Evolutionary conservation across 345 rosid genomes (phyloP).

Genomic region (Syzygium aqueum): DNA sequence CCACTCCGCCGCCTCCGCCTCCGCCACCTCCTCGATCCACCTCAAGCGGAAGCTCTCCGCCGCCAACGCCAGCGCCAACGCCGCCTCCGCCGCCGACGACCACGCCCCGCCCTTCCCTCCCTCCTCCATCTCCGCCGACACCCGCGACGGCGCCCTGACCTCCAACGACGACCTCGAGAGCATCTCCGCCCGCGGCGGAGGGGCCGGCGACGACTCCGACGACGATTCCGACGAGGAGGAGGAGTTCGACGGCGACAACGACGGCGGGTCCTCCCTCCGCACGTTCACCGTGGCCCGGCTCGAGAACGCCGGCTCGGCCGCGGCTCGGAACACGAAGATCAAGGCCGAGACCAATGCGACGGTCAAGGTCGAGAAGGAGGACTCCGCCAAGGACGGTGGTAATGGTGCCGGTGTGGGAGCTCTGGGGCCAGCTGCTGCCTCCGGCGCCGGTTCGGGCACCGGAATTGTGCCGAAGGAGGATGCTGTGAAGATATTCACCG

Average conservation of each 20-base stretch:
- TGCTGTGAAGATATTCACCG: constrained; percentile 70
- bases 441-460: constrained; percentile 25
- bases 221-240: constrained; percentile 82
- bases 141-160: constrained; percentile 87
- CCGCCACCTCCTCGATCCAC: constrained; percentile 88
- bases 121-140: constrained; percentile 87
- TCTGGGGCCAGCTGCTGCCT: constrained; percentile 22
- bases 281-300: constrained; percentile 83
- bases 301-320: constrained; percentile 27
- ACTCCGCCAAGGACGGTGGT: constrained; percentile 51
- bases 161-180: constrained; percentile 98
- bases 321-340: constrained; percentile 48
- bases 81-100: constrained; percentile 57
- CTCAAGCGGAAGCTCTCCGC: constrained; percentile 80
- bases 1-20: constrained; percentile 98
- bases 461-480: constrained; percentile 69
- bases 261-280: constrained; percentile 78
- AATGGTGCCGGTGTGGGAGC: constrained; percentile 29
- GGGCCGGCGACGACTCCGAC: constrained; percentile 74
- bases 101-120: constrained; percentile 83
- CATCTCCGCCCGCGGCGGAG: constrained; percentile 90
- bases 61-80: constrained; percentile 53
- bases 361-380: constrained; percentile 73
- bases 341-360: constrained; percentile 48
- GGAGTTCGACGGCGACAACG: constrained; percentile 33